Conservation (phyloP, 257 asterid genomes). For the Orobanche coerulescens region DNA sequence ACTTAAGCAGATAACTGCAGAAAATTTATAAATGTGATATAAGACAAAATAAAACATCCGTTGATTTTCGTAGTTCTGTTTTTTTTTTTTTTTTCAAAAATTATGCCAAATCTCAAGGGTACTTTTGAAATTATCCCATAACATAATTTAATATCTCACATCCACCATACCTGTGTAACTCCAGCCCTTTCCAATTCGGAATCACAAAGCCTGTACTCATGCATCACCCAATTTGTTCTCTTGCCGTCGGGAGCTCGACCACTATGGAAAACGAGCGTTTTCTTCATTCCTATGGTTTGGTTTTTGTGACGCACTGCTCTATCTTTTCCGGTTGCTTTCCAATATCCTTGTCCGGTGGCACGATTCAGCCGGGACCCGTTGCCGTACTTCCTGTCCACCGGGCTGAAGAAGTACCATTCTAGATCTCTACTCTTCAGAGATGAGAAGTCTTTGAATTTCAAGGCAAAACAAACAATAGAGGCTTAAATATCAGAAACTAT, state of each 20-base stretch:
- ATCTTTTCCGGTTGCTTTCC: conserved; percentile 97
- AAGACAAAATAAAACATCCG: too few species aligned
- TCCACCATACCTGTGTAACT: conserved; percentile 58
- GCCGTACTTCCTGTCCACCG: conserved; percentile 83
- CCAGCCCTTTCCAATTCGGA: conserved; percentile 67
- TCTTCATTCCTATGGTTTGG: conserved; percentile 78
- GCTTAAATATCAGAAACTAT: neutral
- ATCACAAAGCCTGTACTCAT: conserved; percentile 81
- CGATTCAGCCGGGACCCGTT: conserved; percentile 91
- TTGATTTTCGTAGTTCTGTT: too few species aligned
- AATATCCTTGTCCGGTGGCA: conserved; percentile 86
- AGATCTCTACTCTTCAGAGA: conserved; percentile 71
- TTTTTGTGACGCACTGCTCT: conserved; percentile 63
- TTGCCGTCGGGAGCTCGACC: conserved; percentile 97
- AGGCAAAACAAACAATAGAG: neutral
- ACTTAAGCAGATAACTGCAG: too few species aligned
- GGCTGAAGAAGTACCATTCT: conserved; percentile 94
- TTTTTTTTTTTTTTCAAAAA: too few species aligned
- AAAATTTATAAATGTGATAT: too few species aligned
- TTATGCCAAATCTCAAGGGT: too few species aligned
- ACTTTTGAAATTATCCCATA: too few species aligned
- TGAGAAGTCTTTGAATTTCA: conserved; percentile 40
- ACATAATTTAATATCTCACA: neutral
- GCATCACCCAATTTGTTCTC: conserved; percentile 98
- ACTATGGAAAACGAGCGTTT: conserved; percentile 78